phyloP scores from a whole-genome alignment of 768 basidiomycete species.

The Trametopsis cervina region DNA sequence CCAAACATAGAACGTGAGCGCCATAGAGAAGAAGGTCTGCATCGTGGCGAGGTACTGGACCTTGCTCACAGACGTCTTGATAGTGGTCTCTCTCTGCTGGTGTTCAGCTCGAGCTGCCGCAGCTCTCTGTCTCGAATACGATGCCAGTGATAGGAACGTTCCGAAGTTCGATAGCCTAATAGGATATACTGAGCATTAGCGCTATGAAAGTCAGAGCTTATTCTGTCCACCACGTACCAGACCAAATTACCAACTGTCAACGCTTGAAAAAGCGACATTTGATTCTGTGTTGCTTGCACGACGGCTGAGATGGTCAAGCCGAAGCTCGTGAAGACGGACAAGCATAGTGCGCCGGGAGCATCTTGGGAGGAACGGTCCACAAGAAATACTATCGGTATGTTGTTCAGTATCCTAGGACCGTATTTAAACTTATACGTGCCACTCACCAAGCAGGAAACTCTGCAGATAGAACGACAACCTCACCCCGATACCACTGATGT shows the following conservation, averaged over 20 bases:
- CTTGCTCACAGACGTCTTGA: constrained; percentile 5
- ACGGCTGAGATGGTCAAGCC: constrained; percentile 34
- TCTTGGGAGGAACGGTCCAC: constrained; percentile 27
- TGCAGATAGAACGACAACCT: constrained; percentile 28
- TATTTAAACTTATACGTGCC: constrained; percentile 14
- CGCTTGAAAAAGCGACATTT: constrained; percentile 34
- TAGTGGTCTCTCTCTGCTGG: background rate
- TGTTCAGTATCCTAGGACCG: background rate
- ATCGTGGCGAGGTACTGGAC: constrained; percentile 30
- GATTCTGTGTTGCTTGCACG: constrained; percentile 21
- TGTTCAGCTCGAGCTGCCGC: constrained; percentile 4
- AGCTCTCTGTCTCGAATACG: constrained; percentile 32
- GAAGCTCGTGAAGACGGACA: constrained; percentile 35
- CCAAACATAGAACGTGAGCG: constrained; percentile 33
- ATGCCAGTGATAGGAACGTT: constrained; percentile 33
- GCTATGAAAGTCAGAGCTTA: background rate
- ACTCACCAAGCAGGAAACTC: constrained; percentile 24
- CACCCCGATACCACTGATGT: constrained; percentile 27
- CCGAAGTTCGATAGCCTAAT: constrained; percentile 37
- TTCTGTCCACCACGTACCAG: constrained; percentile 30
- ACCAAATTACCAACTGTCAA: constrained; percentile 36
- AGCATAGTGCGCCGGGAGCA: constrained; percentile 35
- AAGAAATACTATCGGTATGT: constrained; percentile 19
- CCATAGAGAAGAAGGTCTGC: constrained; percentile 34
- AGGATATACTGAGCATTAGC: background rate